Evolutionary conservation across 768 basidiomycete species (phyloP).

Genomic region (Suillus ampliporus): DNA sequence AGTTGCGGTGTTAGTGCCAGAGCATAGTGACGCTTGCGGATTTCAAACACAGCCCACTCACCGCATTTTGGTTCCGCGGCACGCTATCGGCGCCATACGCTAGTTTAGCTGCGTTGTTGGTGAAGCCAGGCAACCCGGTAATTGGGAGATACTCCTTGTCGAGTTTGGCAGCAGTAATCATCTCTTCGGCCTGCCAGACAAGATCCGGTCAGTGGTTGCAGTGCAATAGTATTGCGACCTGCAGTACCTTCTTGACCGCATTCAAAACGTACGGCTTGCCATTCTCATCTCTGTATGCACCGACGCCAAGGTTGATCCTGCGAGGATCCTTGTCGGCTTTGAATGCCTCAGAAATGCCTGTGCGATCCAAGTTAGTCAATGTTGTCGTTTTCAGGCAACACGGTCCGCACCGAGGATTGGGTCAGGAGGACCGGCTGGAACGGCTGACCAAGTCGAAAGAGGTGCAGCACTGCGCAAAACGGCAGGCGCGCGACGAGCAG

Average conservation of each 20-base stretch:
- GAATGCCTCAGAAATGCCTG: conserved; percentile 95
- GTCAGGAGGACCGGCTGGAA: conserved; percentile 89
- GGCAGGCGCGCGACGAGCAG: conserved; percentile 56
- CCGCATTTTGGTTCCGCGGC: conserved; percentile 73
- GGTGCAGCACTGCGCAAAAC: conserved; percentile 44
- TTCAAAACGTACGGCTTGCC: conserved; percentile 96
- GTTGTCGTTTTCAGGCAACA: conserved; percentile 2
- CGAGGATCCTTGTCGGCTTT: conserved; percentile 91
- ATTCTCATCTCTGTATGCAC: conserved; percentile 91
- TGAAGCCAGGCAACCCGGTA: conserved; percentile 87
- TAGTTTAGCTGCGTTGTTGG: conserved; percentile 83
- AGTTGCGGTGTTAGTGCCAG: conserved; percentile 14
- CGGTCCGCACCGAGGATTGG: conserved; percentile 79
- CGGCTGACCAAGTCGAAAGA: conserved; percentile 79
- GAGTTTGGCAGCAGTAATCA: conserved; percentile 62
- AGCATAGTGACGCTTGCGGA: conserved; percentile 1
- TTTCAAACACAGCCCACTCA: conserved; percentile 44
- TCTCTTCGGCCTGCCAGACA: conserved; percentile 70
- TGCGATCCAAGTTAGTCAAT: conserved; percentile 18
- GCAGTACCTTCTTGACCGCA: conserved; percentile 80
- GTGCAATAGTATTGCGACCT: conserved; percentile 6
- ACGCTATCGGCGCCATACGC: conserved; percentile 87
- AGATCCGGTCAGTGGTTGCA: conserved; percentile 7
- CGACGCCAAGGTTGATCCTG: conserved; percentile 98
- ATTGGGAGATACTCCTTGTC: conserved; percentile 99